Base-by-base conservation (phyloP, 306 rosid genomes). In the Corylus avellana region DNA sequence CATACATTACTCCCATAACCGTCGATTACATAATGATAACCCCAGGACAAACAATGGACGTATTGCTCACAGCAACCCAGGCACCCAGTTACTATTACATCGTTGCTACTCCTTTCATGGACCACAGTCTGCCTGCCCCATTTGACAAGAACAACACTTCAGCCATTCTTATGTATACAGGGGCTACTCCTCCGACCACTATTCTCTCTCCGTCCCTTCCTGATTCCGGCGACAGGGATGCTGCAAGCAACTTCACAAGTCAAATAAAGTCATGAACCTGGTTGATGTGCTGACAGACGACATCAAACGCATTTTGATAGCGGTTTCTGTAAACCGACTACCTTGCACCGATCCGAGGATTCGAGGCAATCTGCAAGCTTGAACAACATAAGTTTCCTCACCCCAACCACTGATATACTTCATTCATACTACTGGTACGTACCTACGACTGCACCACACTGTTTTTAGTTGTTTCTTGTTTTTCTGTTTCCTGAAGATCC, bases 381-480 rank as follows among this genome's bases (percentile, higher is more conserved):
- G 29, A 86, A 78, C 84, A 86, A 84, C 69, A 53, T 84, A 27
- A 86, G 90, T 35, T 86, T 86, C 51, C 29, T 3, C 61, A 46
- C 39, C 4, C 85, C 90, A 13, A 12, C 9, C 7, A 58, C 66
- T 51, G 79, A 67, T 64, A 61, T 86, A 20, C 32, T 86, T 12
- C 81, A 77, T 56, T 85, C 89, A 25, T 86, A 86, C 25, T 83
- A 83, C 17, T 3, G 77, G 85, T 86, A 81, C 35, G 35, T 32
- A 1, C 35, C 35, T 32, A 32, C 2, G 35, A 35, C 20, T 22
- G 3, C 1, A 2, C 1, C 25, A 1, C 17, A 0, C 4, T 25
- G 48, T 5, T 64, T 32, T 32, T 32, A 32, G 2, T 32, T 32
- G 35, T 32, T 32, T 32, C 35, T 32, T 32, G 35, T 1, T 32